Evolutionary conservation across 495 filamentous ascomycete genomes (phyloP), one percentile per base, ranked within the genome.

Genomic region (Pyrenula aspistea): DNA sequence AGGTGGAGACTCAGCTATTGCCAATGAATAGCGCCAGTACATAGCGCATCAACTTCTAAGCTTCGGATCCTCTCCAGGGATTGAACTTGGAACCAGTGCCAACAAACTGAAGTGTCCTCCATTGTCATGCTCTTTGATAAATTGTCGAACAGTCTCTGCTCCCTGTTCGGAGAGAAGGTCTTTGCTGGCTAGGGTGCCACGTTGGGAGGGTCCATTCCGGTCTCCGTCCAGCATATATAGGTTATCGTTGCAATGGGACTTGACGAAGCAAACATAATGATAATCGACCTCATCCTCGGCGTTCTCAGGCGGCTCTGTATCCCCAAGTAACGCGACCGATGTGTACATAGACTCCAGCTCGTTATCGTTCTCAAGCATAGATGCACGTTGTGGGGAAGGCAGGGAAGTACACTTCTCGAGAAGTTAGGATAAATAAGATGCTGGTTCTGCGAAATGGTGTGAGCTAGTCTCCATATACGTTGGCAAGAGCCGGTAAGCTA

Each of bases 221-320:
- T 79, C 68, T 4, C 89, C 89, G 73, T 94, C 88, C 53, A 95
- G 72, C 73, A 93, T 90, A 82, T 89, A 94, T 31, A 94, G 69
- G 22, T 80, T 75, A 22, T 81, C 74, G 56, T 73, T 68, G 15
- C 67, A 70, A 22, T 55, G 36, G 2, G 76, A 78, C 72, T 87
- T 88, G 24, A 92, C 86, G 69, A 94, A 92, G 51, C 80, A 85
- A 36, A 94, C 80, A 36, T 55, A 25, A 19, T 48, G 42, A 65
- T 88, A 93, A 48, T 48, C 42, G 71, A 93, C 89, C 55, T 83
- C 68, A 57, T 83, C 79, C 24, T 85, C 75, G 58, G 80, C 73
- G 56, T 84, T 85, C 22, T 72, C 68, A 1, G 88, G 89, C 3
- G 85, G 81, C 25, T 61, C 68, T 1, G 87, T 87, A 56, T 83